These are phyloP conservation scores for Mycotypha africana DNA, from an alignment of 371 early-diverging fungal genomes.

Conservation along the genomic window DNA sequence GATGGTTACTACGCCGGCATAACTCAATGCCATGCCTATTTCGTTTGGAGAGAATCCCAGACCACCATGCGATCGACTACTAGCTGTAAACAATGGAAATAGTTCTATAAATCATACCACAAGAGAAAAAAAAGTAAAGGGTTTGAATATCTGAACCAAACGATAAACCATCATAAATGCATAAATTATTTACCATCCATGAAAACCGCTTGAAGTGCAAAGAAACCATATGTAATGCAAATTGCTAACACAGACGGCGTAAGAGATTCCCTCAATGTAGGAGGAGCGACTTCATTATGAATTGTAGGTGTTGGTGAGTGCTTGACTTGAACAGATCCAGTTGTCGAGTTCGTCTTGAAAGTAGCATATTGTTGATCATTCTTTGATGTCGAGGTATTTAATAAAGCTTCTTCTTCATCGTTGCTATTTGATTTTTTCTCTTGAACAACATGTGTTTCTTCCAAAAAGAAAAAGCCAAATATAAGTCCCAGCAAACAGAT, in stretches of 20 bases:
- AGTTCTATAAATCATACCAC: constrained; percentile 34
- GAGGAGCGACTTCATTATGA: constrained; percentile 8
- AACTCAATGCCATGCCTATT: constrained; percentile 57
- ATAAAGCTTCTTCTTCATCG: constrained; percentile 17
- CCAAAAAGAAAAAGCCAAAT: constrained; percentile 62
- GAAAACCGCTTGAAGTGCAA: constrained; percentile 32
- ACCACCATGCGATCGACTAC: constrained; percentile 49
- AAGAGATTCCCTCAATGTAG: constrained; percentile 27
- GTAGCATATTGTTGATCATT: constrained; percentile 15
- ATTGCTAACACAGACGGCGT: constrained; percentile 35
- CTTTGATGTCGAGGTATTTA: not conserved
- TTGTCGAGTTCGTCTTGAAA: constrained; percentile 5
- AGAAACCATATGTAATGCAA: constrained; percentile 25
- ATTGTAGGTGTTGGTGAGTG: constrained; percentile 26
- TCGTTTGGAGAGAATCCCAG: constrained; percentile 49
- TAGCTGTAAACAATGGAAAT: constrained; percentile 59
- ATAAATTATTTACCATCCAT: constrained; percentile 39
- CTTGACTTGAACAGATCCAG: not conserved
- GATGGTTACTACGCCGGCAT: constrained; percentile 49
- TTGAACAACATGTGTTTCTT: constrained; percentile 59
- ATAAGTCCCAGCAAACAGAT: constrained; percentile 60
- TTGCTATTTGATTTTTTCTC: not conserved
- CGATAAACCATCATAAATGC: too few relatives aligned
- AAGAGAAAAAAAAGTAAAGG: not conserved
- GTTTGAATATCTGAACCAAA: not conserved